These are phyloP conservation scores for Colletotrichum salicis DNA, from an alignment of 2,329 filamentous ascomycete genomes.

Conservation along the genomic window DNA sequence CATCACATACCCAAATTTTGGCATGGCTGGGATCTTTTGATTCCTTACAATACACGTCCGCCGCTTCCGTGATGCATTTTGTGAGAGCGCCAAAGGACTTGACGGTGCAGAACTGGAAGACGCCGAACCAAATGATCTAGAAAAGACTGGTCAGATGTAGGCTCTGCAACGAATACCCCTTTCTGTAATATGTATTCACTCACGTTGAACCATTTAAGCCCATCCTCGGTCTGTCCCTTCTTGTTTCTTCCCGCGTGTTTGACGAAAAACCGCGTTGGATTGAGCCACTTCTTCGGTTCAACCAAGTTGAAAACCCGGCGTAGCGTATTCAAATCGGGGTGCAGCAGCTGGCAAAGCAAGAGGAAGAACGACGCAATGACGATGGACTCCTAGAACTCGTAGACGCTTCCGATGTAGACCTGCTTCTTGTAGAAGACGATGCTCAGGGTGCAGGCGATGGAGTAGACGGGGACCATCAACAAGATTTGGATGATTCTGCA, in stretches of 20 bases:
- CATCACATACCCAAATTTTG: background rate
- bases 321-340: background rate
- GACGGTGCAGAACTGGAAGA: constrained; percentile 17
- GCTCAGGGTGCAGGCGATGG: constrained; percentile 9
- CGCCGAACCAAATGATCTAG: constrained; percentile 10
- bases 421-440: constrained; percentile 18
- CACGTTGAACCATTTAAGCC: constrained; percentile 14
- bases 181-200: background rate
- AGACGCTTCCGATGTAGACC: constrained; percentile 15
- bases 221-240: background rate
- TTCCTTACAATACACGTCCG: constrained; percentile 1
- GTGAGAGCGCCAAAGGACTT: constrained; percentile 13
- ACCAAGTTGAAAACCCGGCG: background rate
- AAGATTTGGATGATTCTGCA: constrained; percentile 4
- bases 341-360: background rate
- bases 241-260: background rate
- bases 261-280: constrained; percentile 2
- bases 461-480: constrained; percentile 17
- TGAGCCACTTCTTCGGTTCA: constrained; percentile 6
- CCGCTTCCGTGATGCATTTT: constrained; percentile 3
- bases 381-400: constrained; percentile 19
- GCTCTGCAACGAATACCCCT: too few species aligned
- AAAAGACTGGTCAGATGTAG: background rate
- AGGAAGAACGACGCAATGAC: constrained; percentile 22
- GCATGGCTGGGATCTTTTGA: constrained; percentile 11